These are phyloP conservation scores for Brassica hybrid DNA, from an alignment of 441 rosid genomes.

Conservation along the genomic window DNA sequence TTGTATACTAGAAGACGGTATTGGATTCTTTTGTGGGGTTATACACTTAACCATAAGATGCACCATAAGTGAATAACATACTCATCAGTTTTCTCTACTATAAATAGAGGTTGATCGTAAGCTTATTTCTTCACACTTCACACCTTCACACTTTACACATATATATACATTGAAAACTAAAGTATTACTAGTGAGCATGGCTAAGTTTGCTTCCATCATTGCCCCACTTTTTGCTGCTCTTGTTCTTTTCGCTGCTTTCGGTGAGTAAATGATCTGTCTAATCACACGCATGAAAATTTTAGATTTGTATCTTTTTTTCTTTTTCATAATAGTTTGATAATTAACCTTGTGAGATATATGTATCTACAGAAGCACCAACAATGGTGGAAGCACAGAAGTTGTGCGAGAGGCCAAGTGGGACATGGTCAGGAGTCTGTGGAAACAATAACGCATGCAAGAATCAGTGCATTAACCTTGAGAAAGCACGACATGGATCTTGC, in stretches of 20 bases:
- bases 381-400: slow-evolving; percentile 21
- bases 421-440: slow-evolving; percentile 34
- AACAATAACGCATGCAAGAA: slow-evolving; percentile 5
- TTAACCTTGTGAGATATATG: neutral
- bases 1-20: neutral
- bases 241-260: slow-evolving; percentile 15
- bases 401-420: slow-evolving; percentile 24
- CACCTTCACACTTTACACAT: too few relatives aligned
- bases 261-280: slow-evolving; percentile 11
- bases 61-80: neutral
- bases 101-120: slow-evolving; percentile 12
- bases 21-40: neutral
- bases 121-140: slow-evolving; percentile 17
- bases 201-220: slow-evolving; percentile 10
- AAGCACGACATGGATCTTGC: slow-evolving; percentile 32
- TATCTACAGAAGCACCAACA: slow-evolving; percentile 20
- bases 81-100: neutral
- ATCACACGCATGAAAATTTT: neutral
- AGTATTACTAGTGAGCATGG: neutral
- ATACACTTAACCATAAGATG: neutral
- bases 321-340: neutral
- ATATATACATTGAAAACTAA: neutral
- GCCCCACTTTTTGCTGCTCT: slow-evolving; percentile 14
- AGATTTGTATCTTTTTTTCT: neutral
- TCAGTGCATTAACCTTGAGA: slow-evolving; percentile 17